Percentiles rank a stretch among this genome's conserved stretches.
phyloP scores from a whole-genome alignment of 441 rosid species.

The Cnidoscolus chayamansa region DNA sequence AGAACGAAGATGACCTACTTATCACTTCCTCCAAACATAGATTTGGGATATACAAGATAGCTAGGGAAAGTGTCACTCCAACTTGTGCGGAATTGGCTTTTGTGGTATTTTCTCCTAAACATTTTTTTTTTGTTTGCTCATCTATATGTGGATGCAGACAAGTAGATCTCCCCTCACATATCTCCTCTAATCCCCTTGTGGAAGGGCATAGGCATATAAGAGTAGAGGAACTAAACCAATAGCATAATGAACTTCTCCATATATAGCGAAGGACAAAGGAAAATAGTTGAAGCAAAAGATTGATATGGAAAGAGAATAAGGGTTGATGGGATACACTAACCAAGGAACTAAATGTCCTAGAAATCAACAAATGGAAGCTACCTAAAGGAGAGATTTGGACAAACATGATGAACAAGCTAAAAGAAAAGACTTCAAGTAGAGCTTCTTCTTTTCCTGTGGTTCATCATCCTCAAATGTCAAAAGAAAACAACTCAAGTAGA shows the following conservation, averaged over 20 bases:
- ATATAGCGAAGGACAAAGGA: slow-evolving; percentile 12
- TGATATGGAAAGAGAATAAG: background rate
- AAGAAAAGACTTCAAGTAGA: too few relatives aligned
- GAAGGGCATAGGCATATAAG: slow-evolving; percentile 27
- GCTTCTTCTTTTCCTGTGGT: too few relatives aligned
- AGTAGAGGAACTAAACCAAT: slow-evolving; percentile 15
- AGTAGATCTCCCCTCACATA: background rate
- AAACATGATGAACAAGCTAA: too few relatives aligned
- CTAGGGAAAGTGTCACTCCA: slow-evolving; percentile 30
- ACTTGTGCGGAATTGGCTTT: slow-evolving; percentile 27
- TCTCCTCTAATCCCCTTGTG: slow-evolving; percentile 17
- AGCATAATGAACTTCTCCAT: slow-evolving; percentile 1
- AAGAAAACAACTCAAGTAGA: too few relatives aligned
- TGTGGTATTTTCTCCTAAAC: slow-evolving; percentile 32
- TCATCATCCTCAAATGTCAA: too few relatives aligned
- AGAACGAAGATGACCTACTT: slow-evolving; percentile 26
- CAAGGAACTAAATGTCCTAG: too few relatives aligned
- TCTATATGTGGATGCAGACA: slow-evolving; percentile 28
- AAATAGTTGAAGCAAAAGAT: slow-evolving; percentile 9
- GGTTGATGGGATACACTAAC: slow-evolving; percentile 32
- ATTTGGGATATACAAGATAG: slow-evolving; percentile 32
- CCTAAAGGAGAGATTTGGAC: too few relatives aligned
- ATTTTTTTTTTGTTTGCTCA: slow-evolving; percentile 32
- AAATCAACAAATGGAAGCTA: too few relatives aligned
- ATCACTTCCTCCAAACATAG: slow-evolving; percentile 40